A percentile compares a stretch with the other conserved stretches of the same genome.
phyloP scores from a whole-genome alignment of 495 filamentous ascomycete species.

The Xylaria flabelliformis region DNA sequence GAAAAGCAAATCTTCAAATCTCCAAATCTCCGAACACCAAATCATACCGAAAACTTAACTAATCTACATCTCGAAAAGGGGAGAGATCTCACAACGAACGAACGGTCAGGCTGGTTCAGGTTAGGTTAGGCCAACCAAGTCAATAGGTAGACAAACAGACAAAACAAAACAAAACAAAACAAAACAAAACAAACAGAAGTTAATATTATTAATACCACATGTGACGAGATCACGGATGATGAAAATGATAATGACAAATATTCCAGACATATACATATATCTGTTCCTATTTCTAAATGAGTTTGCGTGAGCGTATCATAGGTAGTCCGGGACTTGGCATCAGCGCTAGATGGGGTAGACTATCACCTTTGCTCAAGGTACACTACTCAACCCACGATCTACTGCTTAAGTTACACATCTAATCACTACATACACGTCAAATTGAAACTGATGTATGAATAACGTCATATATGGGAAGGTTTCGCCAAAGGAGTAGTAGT shows the following conservation, averaged over 20 bases:
- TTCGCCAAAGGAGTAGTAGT: not conserved
- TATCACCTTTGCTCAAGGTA: not conserved
- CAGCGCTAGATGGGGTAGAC: not conserved
- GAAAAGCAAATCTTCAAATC: no score
- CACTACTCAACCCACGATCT: not conserved
- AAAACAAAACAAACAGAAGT: not conserved
- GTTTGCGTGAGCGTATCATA: not conserved
- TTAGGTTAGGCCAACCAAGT: not conserved
- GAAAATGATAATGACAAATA: not conserved
- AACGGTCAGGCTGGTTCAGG: not conserved
- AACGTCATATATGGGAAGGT: not conserved
- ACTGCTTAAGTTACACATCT: not conserved
- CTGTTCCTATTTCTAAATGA: not conserved
- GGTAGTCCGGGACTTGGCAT: not conserved
- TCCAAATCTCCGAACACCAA: not conserved
- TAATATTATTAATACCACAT: not conserved
- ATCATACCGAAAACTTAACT: not conserved
- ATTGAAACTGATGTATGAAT: not conserved
- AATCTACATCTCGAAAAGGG: not conserved
- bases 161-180: not conserved
- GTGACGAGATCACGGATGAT: not conserved
- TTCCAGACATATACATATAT: not conserved
- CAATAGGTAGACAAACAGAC: not conserved
- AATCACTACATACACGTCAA: not conserved
- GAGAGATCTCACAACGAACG: not conserved